Base-by-base conservation (phyloP, 352 stramenopile genomes). In the Globisporangium lucens region DNA sequence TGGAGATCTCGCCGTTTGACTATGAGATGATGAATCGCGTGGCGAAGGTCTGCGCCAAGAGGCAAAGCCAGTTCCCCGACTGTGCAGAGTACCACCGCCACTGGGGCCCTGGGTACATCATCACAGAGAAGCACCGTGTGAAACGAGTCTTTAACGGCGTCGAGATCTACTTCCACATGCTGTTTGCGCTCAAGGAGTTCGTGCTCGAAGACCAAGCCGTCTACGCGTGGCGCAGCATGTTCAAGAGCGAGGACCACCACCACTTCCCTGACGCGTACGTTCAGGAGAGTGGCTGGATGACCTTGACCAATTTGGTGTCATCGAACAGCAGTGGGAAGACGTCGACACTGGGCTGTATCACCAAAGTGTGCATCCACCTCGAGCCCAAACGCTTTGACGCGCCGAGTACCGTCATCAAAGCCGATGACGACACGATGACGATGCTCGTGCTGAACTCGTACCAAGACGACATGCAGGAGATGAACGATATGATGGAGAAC, bases 361-460 rank as follows among this genome's bases (percentile, higher is more conserved):
- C 47, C 2, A 63, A 30, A 27, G 15, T 49, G 57, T 68, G 63
- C 29, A 24, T 53, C 5, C 63, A 68, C 55, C 27, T 68, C 2
- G 53, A 59, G 24, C 63, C 63, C 3, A 53, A 68, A 17, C 27
- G 36, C 12, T 62, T 63, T 30, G 43, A 15, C 15, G 38, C 36
- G 36, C 17, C 58, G 22, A 36, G 4, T 33, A 24, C 33, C 27
- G 38, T 46, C 8, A 33, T 63, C 17, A 2, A 10, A 29, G 58
- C 68, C 27, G 75, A 82, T 36, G 76, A 77, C 8, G 81, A 80
- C 10, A 55, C 81, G 43, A 75, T 89, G 6, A 85, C 77, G 36
- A 83, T 80, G 17, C 71, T 83, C 13, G 78, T 89, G 22, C 80
- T 83, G 30, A 74, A 86, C 61, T 69, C 72, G 2, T 86, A 85